Evolutionary conservation across 2,329 filamentous ascomycete genomes (phyloP), one percentile per base, ranked within the genome.

Genomic region (Scleromitrula shiraiana): DNA sequence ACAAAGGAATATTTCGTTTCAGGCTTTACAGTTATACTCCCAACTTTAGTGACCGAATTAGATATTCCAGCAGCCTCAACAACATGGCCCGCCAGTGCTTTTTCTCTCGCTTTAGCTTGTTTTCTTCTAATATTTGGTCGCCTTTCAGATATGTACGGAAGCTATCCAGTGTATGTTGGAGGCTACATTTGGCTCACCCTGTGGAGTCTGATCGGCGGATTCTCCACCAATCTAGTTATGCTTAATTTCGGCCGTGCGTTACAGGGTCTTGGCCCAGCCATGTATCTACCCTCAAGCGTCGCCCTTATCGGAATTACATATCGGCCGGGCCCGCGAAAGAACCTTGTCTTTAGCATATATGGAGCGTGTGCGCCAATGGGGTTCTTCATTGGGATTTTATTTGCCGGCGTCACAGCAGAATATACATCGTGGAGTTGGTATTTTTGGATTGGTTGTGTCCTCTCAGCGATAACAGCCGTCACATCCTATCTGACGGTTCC

Each of bases 11-110:
- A 78, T 59, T 80, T 78, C 53, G 73, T 91, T 42, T 85, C 82
- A 39, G 88, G 88, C 26, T 93, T 90, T 63, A 77, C 76, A 50
- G 83, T 84, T 56, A 76, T 91, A 22, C 65, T 90, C 0, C 86
- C 87, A 1, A 78, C 77, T 0, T 64, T 93, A 3, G 70, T 78
- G 9, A 61, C 65, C 9, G 73, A 78, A 1, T 72, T 93, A 4
- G 47, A 78, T 32, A 88, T 93, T 33, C 77, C 85, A 0, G 72
- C 65, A 60, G 73, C 61, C 35, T 79, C 60, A 56, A 75, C 61
- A 65, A 86, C 68, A 67, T 87, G 78, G 85, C 84, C 66, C 58
- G 79, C 67, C 63, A 82, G 67, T 57, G 73, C 80, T 37, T 76
- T 80, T 30, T 80, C 82, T 5, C 57, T 83, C 53, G 68, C 73